Evolutionary conservation across 1,284 basidiomycete genomes (phyloP).

Genomic region (Coniferiporia weirii): DNA sequence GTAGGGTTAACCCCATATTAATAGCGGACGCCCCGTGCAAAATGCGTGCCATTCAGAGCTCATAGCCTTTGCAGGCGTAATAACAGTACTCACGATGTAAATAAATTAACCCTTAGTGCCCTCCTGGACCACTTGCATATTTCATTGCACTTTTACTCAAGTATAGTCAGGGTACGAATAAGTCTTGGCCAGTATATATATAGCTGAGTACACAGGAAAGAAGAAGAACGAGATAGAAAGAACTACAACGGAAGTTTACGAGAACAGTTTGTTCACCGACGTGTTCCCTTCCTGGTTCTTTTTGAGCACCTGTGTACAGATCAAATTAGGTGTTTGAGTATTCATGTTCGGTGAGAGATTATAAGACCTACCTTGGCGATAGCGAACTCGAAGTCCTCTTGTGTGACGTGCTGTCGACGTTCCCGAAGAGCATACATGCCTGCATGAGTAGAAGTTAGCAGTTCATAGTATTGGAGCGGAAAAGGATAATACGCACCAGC

Average conservation of each 20-base stretch:
- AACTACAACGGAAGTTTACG: constrained; percentile 33
- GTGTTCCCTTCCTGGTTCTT: constrained; percentile 91
- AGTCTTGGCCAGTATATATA: not conserved
- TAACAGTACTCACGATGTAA: too few species aligned
- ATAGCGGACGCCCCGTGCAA: too few species aligned
- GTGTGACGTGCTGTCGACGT: constrained; percentile 92
- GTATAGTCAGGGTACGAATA: not conserved
- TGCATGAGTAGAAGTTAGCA: constrained; percentile 24
- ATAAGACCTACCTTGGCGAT: constrained; percentile 73
- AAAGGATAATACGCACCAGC: constrained; percentile 60
- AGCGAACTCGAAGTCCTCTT: constrained; percentile 98
- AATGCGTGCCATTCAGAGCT: too few species aligned
- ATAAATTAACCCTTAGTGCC: too few species aligned
- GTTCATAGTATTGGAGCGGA: not conserved
- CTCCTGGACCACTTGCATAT: too few species aligned
- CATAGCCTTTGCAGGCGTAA: too few species aligned
- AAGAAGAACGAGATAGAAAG: not conserved
- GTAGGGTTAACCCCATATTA: too few species aligned
- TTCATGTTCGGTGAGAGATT: not conserved
- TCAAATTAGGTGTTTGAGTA: constrained; percentile 5
- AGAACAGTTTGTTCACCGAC: constrained; percentile 87
- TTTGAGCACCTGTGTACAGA: constrained; percentile 63
- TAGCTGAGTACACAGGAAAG: constrained; percentile 6
- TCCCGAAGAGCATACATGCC: constrained; percentile 98
- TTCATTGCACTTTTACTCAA: too few species aligned